Conservation (phyloP, 176 grass and related monocot genomes). For the Rhynchospora breviuscula region DNA sequence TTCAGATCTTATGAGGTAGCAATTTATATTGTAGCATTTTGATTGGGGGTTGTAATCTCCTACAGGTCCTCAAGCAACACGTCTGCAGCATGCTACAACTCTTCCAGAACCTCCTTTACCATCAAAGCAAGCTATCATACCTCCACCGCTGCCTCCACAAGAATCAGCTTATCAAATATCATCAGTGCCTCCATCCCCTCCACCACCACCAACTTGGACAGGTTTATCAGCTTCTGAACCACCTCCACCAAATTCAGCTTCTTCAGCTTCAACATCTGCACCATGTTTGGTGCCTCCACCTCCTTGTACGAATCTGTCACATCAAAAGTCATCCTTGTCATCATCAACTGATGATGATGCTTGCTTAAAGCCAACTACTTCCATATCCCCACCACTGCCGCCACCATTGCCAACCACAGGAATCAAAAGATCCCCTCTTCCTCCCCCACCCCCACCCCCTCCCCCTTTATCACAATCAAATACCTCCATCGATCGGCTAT, state of each 20-base stretch:
- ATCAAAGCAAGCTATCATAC: slow-evolving; percentile 3
- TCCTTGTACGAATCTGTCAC: background rate
- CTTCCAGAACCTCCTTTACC: slow-evolving; percentile 5
- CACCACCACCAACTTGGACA: slow-evolving; percentile 24
- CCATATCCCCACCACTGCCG: slow-evolving; percentile 27
- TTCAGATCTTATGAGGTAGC: background rate
- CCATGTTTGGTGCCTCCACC: background rate
- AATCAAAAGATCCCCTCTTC: background rate
- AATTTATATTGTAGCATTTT: background rate
- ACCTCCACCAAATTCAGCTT: background rate
- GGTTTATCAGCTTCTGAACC: slow-evolving; percentile 11
- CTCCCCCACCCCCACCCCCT: background rate
- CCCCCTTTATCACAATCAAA: too few species aligned
- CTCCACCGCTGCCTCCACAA: background rate
- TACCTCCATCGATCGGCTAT: too few species aligned
- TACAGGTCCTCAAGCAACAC: slow-evolving; percentile 27
- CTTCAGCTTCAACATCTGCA: background rate
- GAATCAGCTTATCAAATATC: background rate
- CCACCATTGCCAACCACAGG: slow-evolving; percentile 1
- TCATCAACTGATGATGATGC: background rate
- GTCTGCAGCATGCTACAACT: slow-evolving; percentile 14
- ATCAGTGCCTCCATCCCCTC: slow-evolving; percentile 1
- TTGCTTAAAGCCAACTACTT: background rate
- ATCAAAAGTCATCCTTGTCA: slow-evolving; percentile 27
- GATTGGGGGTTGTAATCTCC: background rate